A percentile compares a stretch with the other conserved stretches of the same genome.
Conservation (phyloP, 306 rosid genomes). For the Urtica urens region DNA sequence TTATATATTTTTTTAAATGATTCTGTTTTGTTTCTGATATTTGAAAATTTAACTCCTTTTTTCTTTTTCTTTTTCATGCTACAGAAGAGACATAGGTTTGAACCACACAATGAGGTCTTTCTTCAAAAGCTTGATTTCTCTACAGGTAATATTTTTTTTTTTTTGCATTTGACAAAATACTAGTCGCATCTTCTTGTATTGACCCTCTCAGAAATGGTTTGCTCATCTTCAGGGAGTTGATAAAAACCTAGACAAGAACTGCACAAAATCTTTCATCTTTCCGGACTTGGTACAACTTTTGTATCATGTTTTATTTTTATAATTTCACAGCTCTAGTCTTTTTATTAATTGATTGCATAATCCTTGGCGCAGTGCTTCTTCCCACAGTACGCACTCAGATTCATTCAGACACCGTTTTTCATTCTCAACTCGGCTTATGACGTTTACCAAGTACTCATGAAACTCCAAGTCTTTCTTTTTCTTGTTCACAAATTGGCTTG, state of each 20-base stretch:
- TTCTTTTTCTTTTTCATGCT: not conserved
- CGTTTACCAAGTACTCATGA: conserved; percentile 43
- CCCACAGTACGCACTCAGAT: conserved; percentile 46
- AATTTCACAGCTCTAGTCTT: not conserved
- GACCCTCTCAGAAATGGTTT: not conserved
- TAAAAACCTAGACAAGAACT: conserved; percentile 41
- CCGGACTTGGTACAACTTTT: conserved; percentile 49
- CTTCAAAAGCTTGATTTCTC: conserved; percentile 41
- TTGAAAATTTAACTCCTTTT: not conserved
- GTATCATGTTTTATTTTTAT: no score
- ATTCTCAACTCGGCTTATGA: conserved; percentile 68
- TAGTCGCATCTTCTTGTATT: not conserved
- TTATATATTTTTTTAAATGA: not conserved
- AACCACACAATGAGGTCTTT: conserved; percentile 59
- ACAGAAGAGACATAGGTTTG: conserved; percentile 60
- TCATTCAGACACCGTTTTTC: conserved; percentile 47
- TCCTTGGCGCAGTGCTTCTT: conserved; percentile 52
- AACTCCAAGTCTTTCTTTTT: not conserved
- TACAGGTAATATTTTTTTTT: conserved; percentile 44
- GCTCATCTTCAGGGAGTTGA: conserved; percentile 36
- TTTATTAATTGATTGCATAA: conserved; percentile 16
- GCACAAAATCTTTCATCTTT: conserved; percentile 26
- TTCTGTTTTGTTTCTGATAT: not conserved
- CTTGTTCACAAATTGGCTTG: not conserved
- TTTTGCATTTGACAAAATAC: conserved; percentile 1